Evolutionary conservation across 106 monocot genomes (phyloP).

Genomic region (Phalaenopsis equestris): DNA sequence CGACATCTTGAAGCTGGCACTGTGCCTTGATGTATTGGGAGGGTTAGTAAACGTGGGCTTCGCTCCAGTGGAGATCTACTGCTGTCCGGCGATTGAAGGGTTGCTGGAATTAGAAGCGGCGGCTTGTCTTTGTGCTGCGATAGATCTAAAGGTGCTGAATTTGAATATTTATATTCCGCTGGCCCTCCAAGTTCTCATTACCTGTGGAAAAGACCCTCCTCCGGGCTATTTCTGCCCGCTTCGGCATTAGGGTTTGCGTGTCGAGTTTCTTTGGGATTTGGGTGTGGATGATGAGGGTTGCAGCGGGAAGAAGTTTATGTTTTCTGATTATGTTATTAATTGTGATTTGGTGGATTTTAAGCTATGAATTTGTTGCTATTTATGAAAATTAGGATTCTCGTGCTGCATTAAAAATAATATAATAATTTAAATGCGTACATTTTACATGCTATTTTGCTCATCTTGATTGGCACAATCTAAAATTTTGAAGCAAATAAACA

Average conservation of each 20-base stretch:
- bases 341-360: too few relatives aligned
- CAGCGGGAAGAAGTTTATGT: too few relatives aligned
- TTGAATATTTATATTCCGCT: constrained; percentile 16
- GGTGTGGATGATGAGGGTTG: too few relatives aligned
- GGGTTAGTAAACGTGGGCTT: constrained; percentile 30
- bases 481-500: too few relatives aligned
- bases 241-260: background rate
- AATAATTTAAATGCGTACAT: too few relatives aligned
- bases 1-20: constrained; percentile 29
- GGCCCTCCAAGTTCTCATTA: constrained; percentile 9
- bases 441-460: too few relatives aligned
- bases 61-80: constrained; percentile 10
- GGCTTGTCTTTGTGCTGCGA: constrained; percentile 16
- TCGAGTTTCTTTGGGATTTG: too few relatives aligned
- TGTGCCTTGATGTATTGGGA: constrained; percentile 39
- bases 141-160: constrained; percentile 8
- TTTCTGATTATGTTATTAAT: too few relatives aligned
- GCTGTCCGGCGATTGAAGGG: constrained; percentile 12
- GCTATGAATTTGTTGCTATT: too few relatives aligned
- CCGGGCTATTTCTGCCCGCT: constrained; percentile 13
- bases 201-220: constrained; percentile 15
- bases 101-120: constrained; percentile 14
- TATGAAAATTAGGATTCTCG: too few relatives aligned
- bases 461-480: too few relatives aligned
- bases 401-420: too few relatives aligned